Evolutionary conservation across 2,329 filamentous ascomycete species (phyloP).

Genomic region (Alternaria metachromatica): DNA sequence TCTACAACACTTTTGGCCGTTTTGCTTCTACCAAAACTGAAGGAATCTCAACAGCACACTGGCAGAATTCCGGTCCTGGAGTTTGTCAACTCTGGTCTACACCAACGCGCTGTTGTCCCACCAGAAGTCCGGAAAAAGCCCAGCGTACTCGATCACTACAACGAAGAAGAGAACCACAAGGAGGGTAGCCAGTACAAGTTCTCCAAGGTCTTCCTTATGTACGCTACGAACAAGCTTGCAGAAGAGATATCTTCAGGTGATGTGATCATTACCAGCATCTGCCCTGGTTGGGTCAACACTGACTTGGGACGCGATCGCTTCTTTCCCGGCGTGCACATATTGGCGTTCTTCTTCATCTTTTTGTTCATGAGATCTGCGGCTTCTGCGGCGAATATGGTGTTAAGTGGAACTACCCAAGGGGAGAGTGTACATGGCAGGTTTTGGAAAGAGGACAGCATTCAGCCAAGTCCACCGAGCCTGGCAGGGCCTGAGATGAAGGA

Average conservation of each 20-base stretch:
- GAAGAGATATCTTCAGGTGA: slow-evolving; percentile 33
- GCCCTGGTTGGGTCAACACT: slow-evolving; percentile 41
- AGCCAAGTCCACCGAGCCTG: slow-evolving; percentile 38
- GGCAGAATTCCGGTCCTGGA: slow-evolving; percentile 39
- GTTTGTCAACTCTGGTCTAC: slow-evolving; percentile 43
- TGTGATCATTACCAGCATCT: slow-evolving; percentile 47
- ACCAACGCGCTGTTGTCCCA: slow-evolving; percentile 33
- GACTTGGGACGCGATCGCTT: slow-evolving; percentile 41
- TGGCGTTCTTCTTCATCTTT: slow-evolving; percentile 29
- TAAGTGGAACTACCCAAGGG: slow-evolving; percentile 45
- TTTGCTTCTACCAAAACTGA: slow-evolving; percentile 54
- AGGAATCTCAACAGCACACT: slow-evolving; percentile 28
- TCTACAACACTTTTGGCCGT: slow-evolving; percentile 63
- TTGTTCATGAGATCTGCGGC: slow-evolving; percentile 34
- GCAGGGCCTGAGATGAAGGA: slow-evolving; percentile 41
- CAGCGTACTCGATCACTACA: slow-evolving; percentile 42
- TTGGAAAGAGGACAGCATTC: slow-evolving; percentile 44
- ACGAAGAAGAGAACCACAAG: slow-evolving; percentile 34
- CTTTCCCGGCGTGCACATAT: slow-evolving; percentile 33
- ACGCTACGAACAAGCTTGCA: slow-evolving; percentile 38
- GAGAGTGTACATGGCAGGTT: slow-evolving; percentile 45
- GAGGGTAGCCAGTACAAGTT: slow-evolving; percentile 37
- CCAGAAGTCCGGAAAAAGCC: slow-evolving; percentile 25
- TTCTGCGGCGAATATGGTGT: slow-evolving; percentile 39
- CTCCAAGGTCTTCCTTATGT: slow-evolving; percentile 48